Base-by-base conservation (phyloP, 805 yeast species). In the Yamadazyma olivae region DNA sequence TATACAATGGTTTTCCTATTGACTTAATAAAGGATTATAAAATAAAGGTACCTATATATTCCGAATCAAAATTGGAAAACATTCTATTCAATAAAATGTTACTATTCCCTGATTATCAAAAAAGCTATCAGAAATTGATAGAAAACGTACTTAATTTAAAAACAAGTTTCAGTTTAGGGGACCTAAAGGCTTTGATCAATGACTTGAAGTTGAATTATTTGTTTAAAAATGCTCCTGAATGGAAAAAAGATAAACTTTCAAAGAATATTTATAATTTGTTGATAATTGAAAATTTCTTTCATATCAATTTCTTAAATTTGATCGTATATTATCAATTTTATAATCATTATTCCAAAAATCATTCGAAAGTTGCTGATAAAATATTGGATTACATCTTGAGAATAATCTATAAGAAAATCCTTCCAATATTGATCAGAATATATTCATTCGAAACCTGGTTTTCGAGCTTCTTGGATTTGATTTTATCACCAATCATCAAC, bases 321-420 rank as follows among this genome's bases (percentile, higher is more conserved):
- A 28, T 28, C 7, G 14, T 34, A 6, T 23, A 34, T 28, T 34
- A 34, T 28, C 37, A 34, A 14, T 34, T 27, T 17, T 34, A 28
- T 15, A 20, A 16, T 18, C 21, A 34, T 10, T 28, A 17, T 22
- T 13, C 10, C 10, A 10, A 20, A 16, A 15, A 17, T 5, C 7
- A 13, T 12, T 10, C 7, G 3, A 22, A 17, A 3, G 22, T 27
- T 6, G 23, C 19, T n/a, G 19, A 16, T 25, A 24, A 13, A 15
- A 25, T 29, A 7, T 6, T 35, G 26, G 13, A 13, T 10, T 19
- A 30, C 16, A 25, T 35, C 7, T 16, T 35, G 6, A 29, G 23
- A 5, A n/a, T 29, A 20, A 22, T 30, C 10, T 35, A 35, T 25
- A 20, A 12, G 4, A 35, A 17, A 17, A 20, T 29, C 4, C 29